These are phyloP conservation scores for Crithidia fasciculata DNA, from an alignment of 208 protist genomes.

Conservation along the genomic window DNA sequence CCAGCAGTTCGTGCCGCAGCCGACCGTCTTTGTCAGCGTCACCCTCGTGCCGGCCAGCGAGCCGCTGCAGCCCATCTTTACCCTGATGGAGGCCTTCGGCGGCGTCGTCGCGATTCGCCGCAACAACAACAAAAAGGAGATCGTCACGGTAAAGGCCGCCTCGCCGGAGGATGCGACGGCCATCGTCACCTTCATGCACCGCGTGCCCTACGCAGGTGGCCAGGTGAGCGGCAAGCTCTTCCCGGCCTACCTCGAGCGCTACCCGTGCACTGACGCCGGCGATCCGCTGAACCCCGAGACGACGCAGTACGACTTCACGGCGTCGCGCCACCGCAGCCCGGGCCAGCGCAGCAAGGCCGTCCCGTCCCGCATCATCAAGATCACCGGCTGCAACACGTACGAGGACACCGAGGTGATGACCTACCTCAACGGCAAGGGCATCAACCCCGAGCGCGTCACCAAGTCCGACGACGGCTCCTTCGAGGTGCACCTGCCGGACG, in stretches of 20 bases:
- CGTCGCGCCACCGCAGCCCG: constrained; percentile 86
- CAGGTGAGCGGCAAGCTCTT: constrained; percentile 88
- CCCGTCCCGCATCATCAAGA: constrained; percentile 75
- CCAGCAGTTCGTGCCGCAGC: constrained; percentile 36
- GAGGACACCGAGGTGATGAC: constrained; percentile 84
- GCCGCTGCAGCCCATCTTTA: constrained; percentile 85
- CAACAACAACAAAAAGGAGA: constrained; percentile 90
- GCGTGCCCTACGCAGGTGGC: constrained; percentile 78
- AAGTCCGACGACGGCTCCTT: constrained; percentile 83
- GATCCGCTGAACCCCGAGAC: constrained; percentile 75
- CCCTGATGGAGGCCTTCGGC: constrained; percentile 85
- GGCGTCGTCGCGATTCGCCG: constrained; percentile 86
- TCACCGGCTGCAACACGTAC: constrained; percentile 79
- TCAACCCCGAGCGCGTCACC: constrained; percentile 71
- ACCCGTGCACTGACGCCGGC: constrained; percentile 88
- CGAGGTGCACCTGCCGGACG: constrained; percentile 64
- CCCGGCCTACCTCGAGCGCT: constrained; percentile 83
- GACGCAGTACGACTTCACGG: constrained; percentile 88
- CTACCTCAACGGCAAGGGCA: constrained; percentile 80
- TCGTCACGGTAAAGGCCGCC: constrained; percentile 87
- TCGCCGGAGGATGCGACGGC: constrained; percentile 78
- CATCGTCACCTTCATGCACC: constrained; percentile 73
- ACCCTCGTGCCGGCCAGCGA: constrained; percentile 76
- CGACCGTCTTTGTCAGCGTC: constrained; percentile 82
- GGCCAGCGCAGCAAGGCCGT: constrained; percentile 79